These are phyloP conservation scores for Graphilbum fragrans DNA, from an alignment of 2,329 filamentous ascomycete species.

Conservation along the genomic window DNA sequence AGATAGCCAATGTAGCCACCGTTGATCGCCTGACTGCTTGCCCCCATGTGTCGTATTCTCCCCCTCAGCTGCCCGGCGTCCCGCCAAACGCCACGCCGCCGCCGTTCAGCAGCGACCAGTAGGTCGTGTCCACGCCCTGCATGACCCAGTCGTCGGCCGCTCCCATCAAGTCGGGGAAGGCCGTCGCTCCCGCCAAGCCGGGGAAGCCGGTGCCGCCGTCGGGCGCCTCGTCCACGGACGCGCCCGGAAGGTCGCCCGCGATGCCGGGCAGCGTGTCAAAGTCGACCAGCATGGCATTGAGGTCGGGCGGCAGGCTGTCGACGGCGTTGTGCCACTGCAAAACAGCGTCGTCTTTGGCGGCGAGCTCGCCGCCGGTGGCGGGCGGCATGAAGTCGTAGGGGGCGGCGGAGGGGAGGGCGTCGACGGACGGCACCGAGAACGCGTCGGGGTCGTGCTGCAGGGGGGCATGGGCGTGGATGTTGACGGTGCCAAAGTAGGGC, in stretches of 20 bases:
- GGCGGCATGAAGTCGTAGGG: background rate
- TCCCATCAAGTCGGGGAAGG: conserved; percentile 13
- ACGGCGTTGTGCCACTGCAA: background rate
- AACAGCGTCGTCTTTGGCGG: background rate
- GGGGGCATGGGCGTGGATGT: conserved; percentile 21
- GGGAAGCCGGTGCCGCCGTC: conserved; percentile 3
- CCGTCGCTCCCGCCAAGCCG: conserved; percentile 2
- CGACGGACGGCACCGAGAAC: too few relatives aligned
- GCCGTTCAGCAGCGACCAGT: conserved; percentile 13
- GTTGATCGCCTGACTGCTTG: too few relatives aligned
- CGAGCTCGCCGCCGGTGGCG: background rate
- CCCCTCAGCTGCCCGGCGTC: background rate
- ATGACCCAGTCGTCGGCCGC: conserved; percentile 13
- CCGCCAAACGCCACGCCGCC: conserved; percentile 7
- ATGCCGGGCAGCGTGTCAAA: conserved; percentile 6
- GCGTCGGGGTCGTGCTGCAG: too few relatives aligned
- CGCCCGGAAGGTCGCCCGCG: background rate
- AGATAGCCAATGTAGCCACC: too few relatives aligned
- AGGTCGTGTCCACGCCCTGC: conserved; percentile 13
- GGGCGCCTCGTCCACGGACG: background rate
- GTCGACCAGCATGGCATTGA: conserved; percentile 11
- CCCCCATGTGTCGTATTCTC: background rate
- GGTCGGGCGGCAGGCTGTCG: conserved; percentile 1
- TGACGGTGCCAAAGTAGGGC: conserved; percentile 34
- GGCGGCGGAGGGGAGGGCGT: too few relatives aligned